Conservation (phyloP, 176 grass and related monocot genomes). For the Miscanthus lutarioriparius region DNA sequence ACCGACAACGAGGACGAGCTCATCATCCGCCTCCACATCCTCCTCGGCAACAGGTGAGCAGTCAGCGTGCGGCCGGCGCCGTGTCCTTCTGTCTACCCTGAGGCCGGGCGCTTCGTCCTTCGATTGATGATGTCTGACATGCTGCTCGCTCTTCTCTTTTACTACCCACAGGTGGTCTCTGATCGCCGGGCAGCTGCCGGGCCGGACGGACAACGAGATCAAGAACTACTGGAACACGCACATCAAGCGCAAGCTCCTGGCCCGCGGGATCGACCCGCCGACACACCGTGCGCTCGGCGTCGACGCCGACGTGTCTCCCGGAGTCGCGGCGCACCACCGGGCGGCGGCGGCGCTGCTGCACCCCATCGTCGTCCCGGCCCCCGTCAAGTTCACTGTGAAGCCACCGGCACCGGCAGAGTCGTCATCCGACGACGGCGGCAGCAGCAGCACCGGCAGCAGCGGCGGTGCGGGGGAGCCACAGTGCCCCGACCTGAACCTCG, state of each 20-base stretch:
- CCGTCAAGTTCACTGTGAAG: background rate
- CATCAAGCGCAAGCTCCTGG: constrained; percentile 82
- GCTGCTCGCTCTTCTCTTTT: too few species aligned
- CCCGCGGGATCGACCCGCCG: constrained; percentile 73
- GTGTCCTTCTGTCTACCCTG: too few species aligned
- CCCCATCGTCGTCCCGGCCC: background rate
- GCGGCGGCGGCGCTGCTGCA: background rate
- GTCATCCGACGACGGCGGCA: constrained; percentile 29
- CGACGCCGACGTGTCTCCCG: rapidly evolving
- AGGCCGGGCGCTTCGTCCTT: too few species aligned
- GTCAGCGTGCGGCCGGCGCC: too few species aligned
- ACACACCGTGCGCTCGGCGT: constrained; percentile 49
- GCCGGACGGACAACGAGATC: constrained; percentile 85
- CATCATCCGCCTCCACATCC: constrained; percentile 77
- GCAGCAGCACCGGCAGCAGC: constrained; percentile 44
- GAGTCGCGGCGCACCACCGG: too few species aligned
- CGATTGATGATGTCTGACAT: too few species aligned
- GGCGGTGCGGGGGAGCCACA: constrained; percentile 48
- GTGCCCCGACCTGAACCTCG: constrained; percentile 78
- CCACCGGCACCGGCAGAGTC: background rate
- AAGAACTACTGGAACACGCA: constrained; percentile 98
- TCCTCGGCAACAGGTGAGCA: constrained; percentile 80
- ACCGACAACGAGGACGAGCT: constrained; percentile 85
- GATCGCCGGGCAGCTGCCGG: constrained; percentile 76
- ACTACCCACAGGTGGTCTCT: constrained; percentile 62